Evolutionary conservation across 352 stramenopile species (phyloP), one percentile per base, ranked within the genome.

Genomic region (Phytopythium vexans): DNA sequence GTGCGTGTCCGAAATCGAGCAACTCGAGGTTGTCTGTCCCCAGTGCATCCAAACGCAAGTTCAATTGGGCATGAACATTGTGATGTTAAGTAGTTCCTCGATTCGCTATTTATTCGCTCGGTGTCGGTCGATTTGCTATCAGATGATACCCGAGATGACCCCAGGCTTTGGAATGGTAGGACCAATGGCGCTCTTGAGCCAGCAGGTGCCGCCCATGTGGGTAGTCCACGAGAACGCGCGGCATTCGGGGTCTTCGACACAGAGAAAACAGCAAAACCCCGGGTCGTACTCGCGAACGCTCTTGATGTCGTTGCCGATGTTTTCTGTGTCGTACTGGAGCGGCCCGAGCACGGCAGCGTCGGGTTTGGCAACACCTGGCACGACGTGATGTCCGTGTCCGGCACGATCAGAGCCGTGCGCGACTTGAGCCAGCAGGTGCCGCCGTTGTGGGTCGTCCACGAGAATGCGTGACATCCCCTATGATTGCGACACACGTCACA

Each of bases 391-490:
- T 47, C 49, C 1, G 43, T 40, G 32, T 58, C n/a, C n/a, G n/a
- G n/a, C n/a, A n/a, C n/a, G n/a, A n/a, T n/a, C n/a, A n/a, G n/a
- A n/a, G n/a, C n/a, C n/a, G n/a, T n/a, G n/a, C n/a, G n/a, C n/a
- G n/a, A n/a, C 60, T 79, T 79, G 48, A 79, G 64, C 70, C 70
- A 79, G 51, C 68, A 3, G 1, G 41, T 46, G 15, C 63, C 63
- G 32, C 63, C 58, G n/a, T 68, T 46, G 49, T 63, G 53, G 14
- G 48, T 58, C 5, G 54, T 54, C 35, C 62, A 64, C 33, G 49
- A 53, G 43, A 49, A 49, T 12, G 43, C 43, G 16, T 37, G 16
- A 27, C 43, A 49, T 11, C 32, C 21, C n/a, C n/a, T n/a, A n/a
- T n/a, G n/a, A n/a, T n/a, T n/a, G n/a, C n/a, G n/a, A n/a, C n/a